A percentile compares a stretch with the other conserved stretches of the same genome.
phyloP scores from a whole-genome alignment of 192 early-diverging fungal species.

The Backusella luteola region DNA sequence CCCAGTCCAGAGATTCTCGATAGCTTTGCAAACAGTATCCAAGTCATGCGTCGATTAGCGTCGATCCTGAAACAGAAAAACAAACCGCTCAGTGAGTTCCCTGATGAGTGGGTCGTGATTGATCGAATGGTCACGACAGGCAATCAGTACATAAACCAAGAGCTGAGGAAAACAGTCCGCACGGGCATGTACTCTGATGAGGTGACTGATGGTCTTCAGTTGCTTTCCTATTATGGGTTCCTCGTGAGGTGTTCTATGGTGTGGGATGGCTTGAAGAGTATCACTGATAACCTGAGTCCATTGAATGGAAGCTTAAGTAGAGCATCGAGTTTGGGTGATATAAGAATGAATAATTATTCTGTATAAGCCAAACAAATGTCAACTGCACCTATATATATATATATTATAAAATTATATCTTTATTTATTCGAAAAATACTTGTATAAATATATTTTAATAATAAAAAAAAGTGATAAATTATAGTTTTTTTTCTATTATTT shows the following conservation, averaged over 20 bases:
- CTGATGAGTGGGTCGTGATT: slow-evolving; percentile 15
- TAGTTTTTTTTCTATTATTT: neutral
- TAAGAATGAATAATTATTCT: neutral
- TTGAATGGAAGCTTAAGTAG: slow-evolving; percentile 1
- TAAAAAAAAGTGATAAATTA: neutral
- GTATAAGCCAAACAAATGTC: neutral
- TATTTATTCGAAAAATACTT: neutral
- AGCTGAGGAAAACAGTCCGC: neutral
- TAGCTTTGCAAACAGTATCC: slow-evolving; percentile 13
- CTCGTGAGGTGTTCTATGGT: slow-evolving; percentile 13
- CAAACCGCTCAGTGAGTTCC: neutral
- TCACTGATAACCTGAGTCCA: slow-evolving; percentile 13
- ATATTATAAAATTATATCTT: neutral
- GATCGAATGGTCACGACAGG: slow-evolving; percentile 10
- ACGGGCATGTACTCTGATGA: neutral
- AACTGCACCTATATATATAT: neutral
- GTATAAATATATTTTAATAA: neutral
- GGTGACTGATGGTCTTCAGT: neutral
- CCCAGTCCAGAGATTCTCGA: neutral
- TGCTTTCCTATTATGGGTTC: slow-evolving; percentile 14
- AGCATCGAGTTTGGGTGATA: slow-evolving; percentile 1
- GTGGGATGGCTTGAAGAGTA: slow-evolving; percentile 9
- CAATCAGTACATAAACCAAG: neutral
- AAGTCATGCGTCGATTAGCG: slow-evolving; percentile 7
- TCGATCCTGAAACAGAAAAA: slow-evolving; percentile 1